Evolutionary conservation across 1,284 basidiomycete genomes (phyloP).

Genomic region (Pterulicium gracile): DNA sequence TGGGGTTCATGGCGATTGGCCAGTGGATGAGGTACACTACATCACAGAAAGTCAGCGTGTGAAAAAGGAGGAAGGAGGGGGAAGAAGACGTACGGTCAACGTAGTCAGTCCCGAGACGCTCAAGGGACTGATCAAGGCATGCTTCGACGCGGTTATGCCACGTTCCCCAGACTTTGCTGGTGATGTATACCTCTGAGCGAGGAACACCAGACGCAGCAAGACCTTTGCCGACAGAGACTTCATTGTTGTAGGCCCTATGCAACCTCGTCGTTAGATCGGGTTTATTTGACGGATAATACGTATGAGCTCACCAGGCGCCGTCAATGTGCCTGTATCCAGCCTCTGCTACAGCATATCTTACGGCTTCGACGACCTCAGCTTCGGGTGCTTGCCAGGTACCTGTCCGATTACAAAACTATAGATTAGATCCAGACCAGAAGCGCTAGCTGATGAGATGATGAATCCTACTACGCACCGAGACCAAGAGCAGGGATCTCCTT

Average conservation of each 20-base stretch:
- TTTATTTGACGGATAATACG: slow-evolving; percentile 18
- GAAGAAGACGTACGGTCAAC: slow-evolving; percentile 47
- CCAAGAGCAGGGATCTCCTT: slow-evolving; percentile 59
- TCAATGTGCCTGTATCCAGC: slow-evolving; percentile 74
- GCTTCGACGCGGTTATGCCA: slow-evolving; percentile 66
- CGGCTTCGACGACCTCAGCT: slow-evolving; percentile 59
- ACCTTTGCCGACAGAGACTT: slow-evolving; percentile 79
- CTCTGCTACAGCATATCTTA: slow-evolving; percentile 62
- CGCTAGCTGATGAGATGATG: slow-evolving; percentile 5
- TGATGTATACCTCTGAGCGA: slow-evolving; percentile 67
- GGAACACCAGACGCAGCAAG: slow-evolving; percentile 70
- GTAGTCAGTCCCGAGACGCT: slow-evolving; percentile 67
- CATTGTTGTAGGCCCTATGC: slow-evolving; percentile 58
- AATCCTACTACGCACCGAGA: slow-evolving; percentile 41
- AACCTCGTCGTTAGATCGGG: slow-evolving; percentile 18
- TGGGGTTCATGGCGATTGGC: slow-evolving; percentile 69
- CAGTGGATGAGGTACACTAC: slow-evolving; percentile 74
- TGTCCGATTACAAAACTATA: slow-evolving; percentile 15
- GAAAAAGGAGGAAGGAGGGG: background rate
- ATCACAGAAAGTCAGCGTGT: background rate
- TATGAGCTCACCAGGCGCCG: slow-evolving; percentile 50
- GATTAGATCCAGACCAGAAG: too few relatives aligned
- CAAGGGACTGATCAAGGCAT: slow-evolving; percentile 59
- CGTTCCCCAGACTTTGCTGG: slow-evolving; percentile 64
- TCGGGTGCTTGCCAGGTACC: slow-evolving; percentile 76